Evolutionary conservation across 306 rosid species (phyloP), one percentile per base, ranked within the genome.

Genomic region (Pyrus bretschneideri): DNA sequence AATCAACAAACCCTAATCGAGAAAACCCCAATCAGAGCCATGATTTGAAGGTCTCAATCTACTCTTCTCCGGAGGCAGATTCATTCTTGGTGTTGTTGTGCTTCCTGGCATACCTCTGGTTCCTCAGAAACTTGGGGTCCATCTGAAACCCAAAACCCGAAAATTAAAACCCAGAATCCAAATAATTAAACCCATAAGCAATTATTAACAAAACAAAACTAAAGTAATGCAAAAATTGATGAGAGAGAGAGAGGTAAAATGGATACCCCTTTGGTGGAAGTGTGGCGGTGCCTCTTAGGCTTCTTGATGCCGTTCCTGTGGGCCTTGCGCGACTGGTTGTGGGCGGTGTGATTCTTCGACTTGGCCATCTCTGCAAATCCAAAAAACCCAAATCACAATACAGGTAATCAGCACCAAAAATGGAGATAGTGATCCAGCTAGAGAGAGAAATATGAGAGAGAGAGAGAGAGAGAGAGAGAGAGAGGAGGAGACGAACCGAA

Each of bases 271-370:
- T 92, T 96, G 84, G 99, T 96, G 75, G 99, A 92, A 67, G 92
- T 92, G 89, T 91, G 93, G 80, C 99, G 98, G 40, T 96, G 97
- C 91, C 72, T 92, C 88, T 81, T 85, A 54, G 99, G 99, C 83
- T 96, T 96, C 80, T 96, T 96, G 88, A 96, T 96, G 75, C 99
- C 98, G 40, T 96, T 96, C 81, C 84, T 88, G 85, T 96, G 99
- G n/a, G 99, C 99, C 85, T 96, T 96, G 88, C 79, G 84, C 69
- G 99, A 96, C 73, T 96, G 99, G 85, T 96, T 96, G 96, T 96
- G 99, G 46, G 99, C 97, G 0, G 99, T 96, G 93, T 96, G 98
- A 64, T 96, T 96, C 99, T 96, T 96, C 70, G 99, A 96, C 97
- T 96, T 96, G 8, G 99, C 99, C 99, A 96, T 96, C 33, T 86